phyloP scores from a whole-genome alignment of 768 basidiomycete genomes.

The Leccinum imitatum region DNA sequence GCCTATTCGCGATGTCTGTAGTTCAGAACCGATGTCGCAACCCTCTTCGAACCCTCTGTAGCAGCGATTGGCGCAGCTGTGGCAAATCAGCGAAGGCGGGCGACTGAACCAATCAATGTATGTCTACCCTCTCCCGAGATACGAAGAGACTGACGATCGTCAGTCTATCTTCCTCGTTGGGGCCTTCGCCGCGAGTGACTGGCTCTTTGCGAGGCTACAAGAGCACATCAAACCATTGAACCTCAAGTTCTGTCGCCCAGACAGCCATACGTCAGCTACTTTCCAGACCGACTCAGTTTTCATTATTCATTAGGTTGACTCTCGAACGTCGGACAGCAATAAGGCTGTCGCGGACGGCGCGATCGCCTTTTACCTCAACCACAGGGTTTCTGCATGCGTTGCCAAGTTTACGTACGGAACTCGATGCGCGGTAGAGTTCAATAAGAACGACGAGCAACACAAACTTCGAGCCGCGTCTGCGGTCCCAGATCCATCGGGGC shows the following conservation, averaged over 20 bases:
- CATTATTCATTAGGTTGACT: not conserved
- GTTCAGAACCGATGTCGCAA: slow-evolving; percentile 28
- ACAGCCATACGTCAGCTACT: slow-evolving; percentile 45
- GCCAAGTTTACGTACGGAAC: slow-evolving; percentile 42
- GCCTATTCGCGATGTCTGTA: not conserved
- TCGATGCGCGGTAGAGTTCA: slow-evolving; percentile 29
- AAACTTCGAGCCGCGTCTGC: slow-evolving; percentile 25
- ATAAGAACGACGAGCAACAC: slow-evolving; percentile 31
- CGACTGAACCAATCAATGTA: too few species aligned
- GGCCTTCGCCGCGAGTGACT: slow-evolving; percentile 18
- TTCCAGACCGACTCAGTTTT: slow-evolving; percentile 7
- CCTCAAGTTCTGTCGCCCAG: slow-evolving; percentile 48
- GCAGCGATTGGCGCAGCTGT: slow-evolving; percentile 21
- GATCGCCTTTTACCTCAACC: slow-evolving; percentile 43
- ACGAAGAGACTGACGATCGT: too few species aligned
- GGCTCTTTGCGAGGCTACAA: slow-evolving; percentile 37
- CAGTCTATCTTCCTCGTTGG: too few species aligned
- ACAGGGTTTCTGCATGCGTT: slow-evolving; percentile 38
- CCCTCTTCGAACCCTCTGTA: slow-evolving; percentile 30
- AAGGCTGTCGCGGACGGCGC: slow-evolving; percentile 49
- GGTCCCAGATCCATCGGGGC: slow-evolving; percentile 32
- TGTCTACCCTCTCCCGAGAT: too few species aligned
- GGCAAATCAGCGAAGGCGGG: slow-evolving; percentile 20
- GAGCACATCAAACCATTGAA: slow-evolving; percentile 32
- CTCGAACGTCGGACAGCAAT: slow-evolving; percentile 27